A percentile compares a stretch with the other conserved stretches of the same genome.
Evolutionary conservation across 805 yeast genomes (phyloP).

Genomic region (Yamadazyma sp.): DNA sequence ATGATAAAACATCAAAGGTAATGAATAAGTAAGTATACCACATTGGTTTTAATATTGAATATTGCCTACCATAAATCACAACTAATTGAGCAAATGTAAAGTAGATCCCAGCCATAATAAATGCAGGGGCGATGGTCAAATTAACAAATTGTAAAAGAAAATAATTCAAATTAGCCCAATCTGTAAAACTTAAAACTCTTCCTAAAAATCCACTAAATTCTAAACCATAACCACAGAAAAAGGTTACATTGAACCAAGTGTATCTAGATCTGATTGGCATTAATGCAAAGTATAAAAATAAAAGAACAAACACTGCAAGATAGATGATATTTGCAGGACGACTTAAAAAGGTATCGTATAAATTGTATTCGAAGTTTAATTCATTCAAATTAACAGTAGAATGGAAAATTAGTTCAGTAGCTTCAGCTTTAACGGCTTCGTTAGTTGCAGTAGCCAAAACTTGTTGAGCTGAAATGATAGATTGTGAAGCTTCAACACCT

Average conservation of each 20-base stretch:
- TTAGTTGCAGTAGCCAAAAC: slow-evolving; percentile 37
- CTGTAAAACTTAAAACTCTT: slow-evolving; percentile 26
- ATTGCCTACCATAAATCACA: slow-evolving; percentile 31
- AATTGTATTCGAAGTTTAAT: slow-evolving; percentile 22
- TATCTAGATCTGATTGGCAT: slow-evolving; percentile 29
- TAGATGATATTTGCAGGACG: slow-evolving; percentile 30
- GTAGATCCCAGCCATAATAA: slow-evolving; percentile 39
- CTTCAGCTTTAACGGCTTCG: slow-evolving; percentile 19
- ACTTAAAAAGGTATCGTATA: slow-evolving; percentile 30
- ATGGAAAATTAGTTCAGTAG: slow-evolving; percentile 28
- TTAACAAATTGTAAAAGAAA: slow-evolving; percentile 29
- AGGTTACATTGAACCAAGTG: slow-evolving; percentile 35
- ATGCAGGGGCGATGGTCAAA: slow-evolving; percentile 38
- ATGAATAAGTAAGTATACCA: slow-evolving; percentile 41
- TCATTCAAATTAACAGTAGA: slow-evolving; percentile 27
- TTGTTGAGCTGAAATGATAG: slow-evolving; percentile 27
- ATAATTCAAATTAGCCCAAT: slow-evolving; percentile 17
- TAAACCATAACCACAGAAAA: slow-evolving; percentile 28
- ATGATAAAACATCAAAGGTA: slow-evolving; percentile 29
- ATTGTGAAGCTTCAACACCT: slow-evolving; percentile 33
- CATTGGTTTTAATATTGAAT: slow-evolving; percentile 35
- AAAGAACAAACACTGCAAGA: slow-evolving; percentile 20
- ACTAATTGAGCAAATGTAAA: slow-evolving; percentile 36
- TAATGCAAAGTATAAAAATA: slow-evolving; percentile 18
- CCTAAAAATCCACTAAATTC: slow-evolving; percentile 36